Evolutionary conservation across 2,329 filamentous ascomycete genomes (phyloP), one percentile per base, ranked within the genome.

Genomic region (Phoma sp.): DNA sequence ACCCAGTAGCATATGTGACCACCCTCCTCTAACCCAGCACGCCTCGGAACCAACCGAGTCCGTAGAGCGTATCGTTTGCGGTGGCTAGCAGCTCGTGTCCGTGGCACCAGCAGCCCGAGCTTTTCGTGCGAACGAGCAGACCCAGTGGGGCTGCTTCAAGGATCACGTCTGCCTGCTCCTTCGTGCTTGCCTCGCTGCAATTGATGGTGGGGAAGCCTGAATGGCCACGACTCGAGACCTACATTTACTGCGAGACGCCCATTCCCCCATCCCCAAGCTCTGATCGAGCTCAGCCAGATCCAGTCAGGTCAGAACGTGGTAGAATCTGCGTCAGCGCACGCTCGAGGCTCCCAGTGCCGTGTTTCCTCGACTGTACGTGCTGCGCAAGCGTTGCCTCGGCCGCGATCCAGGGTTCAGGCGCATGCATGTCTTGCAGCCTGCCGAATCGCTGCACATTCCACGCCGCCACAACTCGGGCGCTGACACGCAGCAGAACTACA

Each of bases 341-440:
- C 39, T 54, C 22, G 41, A 48, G 41, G 36, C 27, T 51, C 40
- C 40, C 52, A 31, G 38, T 40, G 25, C 49, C 40, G 49, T 45
- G 40, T 52, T 50, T 51, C 43, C 36, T 54, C 50, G 40, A 33
- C 43, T 60, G 65, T 65, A 58, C 63, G 27, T 29, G 4, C 29
- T 31, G 29, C 29, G 29, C 15, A 4, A 13, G 60, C 59, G 58
- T 50, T 48, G 53, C 51, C 55, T 45, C 37, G 53, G 41, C 32
- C 55, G 50, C 53, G 52, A 31, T 50, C 48, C 63, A 67, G 62
- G 62, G 60, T 64, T 52, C 54, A 39, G 49, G 53, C 58, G 51
- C 55, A 55, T 63, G 46, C 59, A 54, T 43, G 51, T 52, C 57
- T 37, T 38, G 46, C 51, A 51, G 47, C 47, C 57, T 53, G 54